Conservation (phyloP, 1,284 basidiomycete genomes). For the Cutaneotrichosporon curvatum region DNA sequence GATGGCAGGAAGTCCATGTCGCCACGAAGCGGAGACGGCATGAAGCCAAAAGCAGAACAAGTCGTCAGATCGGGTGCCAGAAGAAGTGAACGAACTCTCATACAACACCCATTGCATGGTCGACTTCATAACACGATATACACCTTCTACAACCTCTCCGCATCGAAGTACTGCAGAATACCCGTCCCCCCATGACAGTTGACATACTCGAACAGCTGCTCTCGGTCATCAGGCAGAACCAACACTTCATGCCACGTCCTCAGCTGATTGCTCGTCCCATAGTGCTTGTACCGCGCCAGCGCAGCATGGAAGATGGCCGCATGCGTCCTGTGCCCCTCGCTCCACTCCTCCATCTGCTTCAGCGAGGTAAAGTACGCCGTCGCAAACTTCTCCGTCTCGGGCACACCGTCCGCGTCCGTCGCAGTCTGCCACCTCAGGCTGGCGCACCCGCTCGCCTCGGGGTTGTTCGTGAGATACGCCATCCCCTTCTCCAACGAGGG, state of each 20-base stretch:
- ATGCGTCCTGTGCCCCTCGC: slow-evolving; percentile 7
- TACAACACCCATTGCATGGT: no score
- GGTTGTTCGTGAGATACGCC: slow-evolving; percentile 3
- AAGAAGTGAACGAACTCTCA: no score
- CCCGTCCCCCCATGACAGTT: slow-evolving; percentile 10
- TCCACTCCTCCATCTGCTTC: slow-evolving; percentile 8
- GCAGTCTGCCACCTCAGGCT: background rate
- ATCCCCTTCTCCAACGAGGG: slow-evolving; percentile 10
- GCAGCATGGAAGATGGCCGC: slow-evolving; percentile 12
- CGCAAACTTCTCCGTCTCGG: slow-evolving; percentile 3
- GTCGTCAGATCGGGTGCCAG: no score
- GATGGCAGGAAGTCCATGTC: no score
- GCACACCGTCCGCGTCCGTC: background rate
- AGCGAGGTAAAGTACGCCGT: slow-evolving; percentile 6
- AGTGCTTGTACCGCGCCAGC: slow-evolving; percentile 7
- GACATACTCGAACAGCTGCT: slow-evolving; percentile 9
- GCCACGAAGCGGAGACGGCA: no score
- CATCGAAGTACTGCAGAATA: slow-evolving; percentile 4
- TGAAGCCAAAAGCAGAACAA: no score
- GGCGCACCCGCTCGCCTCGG: slow-evolving; percentile 3
- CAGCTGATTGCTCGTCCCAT: slow-evolving; percentile 9
- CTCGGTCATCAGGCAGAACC: slow-evolving; percentile 1
- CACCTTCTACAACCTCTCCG: background rate
- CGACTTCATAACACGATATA: no score
- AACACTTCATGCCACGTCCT: slow-evolving; percentile 15